Base-by-base conservation (phyloP, 1,284 basidiomycete genomes). In the Coriolopsis trogii region DNA sequence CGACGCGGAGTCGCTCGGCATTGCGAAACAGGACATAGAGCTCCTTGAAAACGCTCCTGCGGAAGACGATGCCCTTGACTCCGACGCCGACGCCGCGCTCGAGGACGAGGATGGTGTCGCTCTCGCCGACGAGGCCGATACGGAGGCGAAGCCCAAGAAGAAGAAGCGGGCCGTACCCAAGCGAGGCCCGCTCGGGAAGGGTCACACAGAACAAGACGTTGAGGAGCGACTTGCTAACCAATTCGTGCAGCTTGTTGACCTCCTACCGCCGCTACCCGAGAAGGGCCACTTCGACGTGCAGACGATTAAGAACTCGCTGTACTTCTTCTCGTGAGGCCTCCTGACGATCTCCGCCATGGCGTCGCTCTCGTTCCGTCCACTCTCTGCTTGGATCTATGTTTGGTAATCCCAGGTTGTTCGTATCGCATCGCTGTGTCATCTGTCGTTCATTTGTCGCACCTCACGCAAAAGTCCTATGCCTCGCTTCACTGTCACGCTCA, bases 201-300 rank as follows among this genome's bases (percentile, higher is more conserved):
- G 16, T 16, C 23, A 15, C 55, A 53, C 31, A 56, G 60, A 67
- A 67, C 46, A 53, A 51, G 48, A 49, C 29, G 60, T 68, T 53
- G 55, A 59, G 53, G 29, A 56, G 53, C 24, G 56, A 50, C 33
- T 58, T 34, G 53, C 34, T 25, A 38, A 44, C 72, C 82, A 80
- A 72, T 96, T 94, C 67, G 81, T 96, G 53, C 78, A 85, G 56
- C 73, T 99, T 31, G 73, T 77, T 25, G 89, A 92, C 60, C 63
- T 96, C 57, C 69, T 99, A 13, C 95, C 95, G 0, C 84, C 87
- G 0, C 72, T 95, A 20, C 96, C 96, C 0, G 70, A 84, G 67
- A 93, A 93, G 74, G 97, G 96, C 53, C 76, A 80, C 50, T 98
- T 99, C 69, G 84, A 95, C 63, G 93, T 99, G 55, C 77, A 84